Evolutionary conservation across 2,329 filamentous ascomycete genomes (phyloP).

Genomic region (Sarocladium oryzae): DNA sequence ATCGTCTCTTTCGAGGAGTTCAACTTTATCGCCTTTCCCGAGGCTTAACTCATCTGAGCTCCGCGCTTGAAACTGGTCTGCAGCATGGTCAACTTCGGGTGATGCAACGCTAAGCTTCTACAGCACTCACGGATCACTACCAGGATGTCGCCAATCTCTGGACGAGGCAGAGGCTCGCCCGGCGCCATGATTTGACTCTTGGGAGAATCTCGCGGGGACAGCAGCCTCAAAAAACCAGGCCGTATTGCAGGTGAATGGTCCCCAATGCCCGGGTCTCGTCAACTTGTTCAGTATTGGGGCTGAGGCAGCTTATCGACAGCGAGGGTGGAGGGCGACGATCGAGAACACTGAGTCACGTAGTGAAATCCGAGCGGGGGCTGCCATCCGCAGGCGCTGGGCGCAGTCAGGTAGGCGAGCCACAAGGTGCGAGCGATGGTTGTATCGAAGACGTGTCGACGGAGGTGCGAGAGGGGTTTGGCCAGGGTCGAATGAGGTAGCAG

Average conservation of each 20-base stretch:
- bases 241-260: background rate
- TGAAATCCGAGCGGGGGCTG: background rate
- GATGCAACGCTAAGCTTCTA: background rate
- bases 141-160: conserved; percentile 60
- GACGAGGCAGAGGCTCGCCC: conserved; percentile 34
- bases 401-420: background rate
- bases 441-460: conserved; percentile 7
- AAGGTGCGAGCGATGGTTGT: background rate
- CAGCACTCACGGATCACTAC: conserved; percentile 62
- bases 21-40: conserved; percentile 75
- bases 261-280: background rate
- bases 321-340: background rate
- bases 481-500: conserved; percentile 2
- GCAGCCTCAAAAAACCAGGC: background rate
- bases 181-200: conserved; percentile 14
- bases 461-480: conserved; percentile 1
- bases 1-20: conserved; percentile 78
- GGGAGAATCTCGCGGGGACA: background rate
- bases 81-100: background rate
- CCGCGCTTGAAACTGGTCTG: conserved; percentile 87
- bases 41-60: conserved; percentile 91
- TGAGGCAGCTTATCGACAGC: conserved; percentile 5
- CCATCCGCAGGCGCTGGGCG: background rate
- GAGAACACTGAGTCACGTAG: background rate
- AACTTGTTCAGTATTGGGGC: background rate